A percentile compares a stretch with the other conserved stretches of the same genome.
phyloP scores from a whole-genome alignment of 2,329 filamentous ascomycete genomes.

The Xylariaceae sp. region DNA sequence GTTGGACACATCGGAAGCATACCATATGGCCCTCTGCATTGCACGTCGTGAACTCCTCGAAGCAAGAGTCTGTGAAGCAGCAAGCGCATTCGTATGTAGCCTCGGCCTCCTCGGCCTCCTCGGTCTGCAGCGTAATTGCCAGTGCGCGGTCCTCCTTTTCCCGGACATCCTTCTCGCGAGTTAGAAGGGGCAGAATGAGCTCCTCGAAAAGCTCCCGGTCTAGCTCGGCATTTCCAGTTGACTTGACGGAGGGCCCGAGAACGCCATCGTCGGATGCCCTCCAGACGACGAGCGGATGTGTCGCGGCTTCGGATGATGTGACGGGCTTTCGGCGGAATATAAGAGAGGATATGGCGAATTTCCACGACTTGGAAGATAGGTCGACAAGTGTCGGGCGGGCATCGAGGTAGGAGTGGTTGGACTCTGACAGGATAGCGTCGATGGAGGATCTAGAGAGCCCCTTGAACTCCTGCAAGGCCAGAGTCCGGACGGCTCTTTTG shows the following conservation, averaged over 20 bases:
- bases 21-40: constrained; percentile 67
- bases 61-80: constrained; percentile 69
- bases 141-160: constrained; percentile 52
- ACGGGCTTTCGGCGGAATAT: constrained; percentile 63
- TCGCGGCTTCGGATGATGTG: constrained; percentile 52
- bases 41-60: constrained; percentile 75
- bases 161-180: constrained; percentile 40
- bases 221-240: constrained; percentile 64
- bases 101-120: constrained; percentile 57
- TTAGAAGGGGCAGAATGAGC: constrained; percentile 54
- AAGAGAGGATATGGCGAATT: constrained; percentile 69
- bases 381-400: constrained; percentile 67
- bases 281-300: constrained; percentile 63
- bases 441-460: constrained; percentile 71
- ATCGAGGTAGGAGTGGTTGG: constrained; percentile 74
- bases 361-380: constrained; percentile 73
- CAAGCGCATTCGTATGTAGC: constrained; percentile 71
- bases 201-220: constrained; percentile 59
- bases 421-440: constrained; percentile 75
- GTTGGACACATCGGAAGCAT: constrained; percentile 79
- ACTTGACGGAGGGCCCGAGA: constrained; percentile 59
- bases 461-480: constrained; percentile 73
- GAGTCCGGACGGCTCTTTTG: constrained; percentile 63
- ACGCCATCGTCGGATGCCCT: constrained; percentile 54
- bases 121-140: constrained; percentile 53